Percentiles rank a stretch among this genome's conserved stretches.
phyloP scores from a whole-genome alignment of 139 green algal species.

The Coccomyxa sp. region DNA sequence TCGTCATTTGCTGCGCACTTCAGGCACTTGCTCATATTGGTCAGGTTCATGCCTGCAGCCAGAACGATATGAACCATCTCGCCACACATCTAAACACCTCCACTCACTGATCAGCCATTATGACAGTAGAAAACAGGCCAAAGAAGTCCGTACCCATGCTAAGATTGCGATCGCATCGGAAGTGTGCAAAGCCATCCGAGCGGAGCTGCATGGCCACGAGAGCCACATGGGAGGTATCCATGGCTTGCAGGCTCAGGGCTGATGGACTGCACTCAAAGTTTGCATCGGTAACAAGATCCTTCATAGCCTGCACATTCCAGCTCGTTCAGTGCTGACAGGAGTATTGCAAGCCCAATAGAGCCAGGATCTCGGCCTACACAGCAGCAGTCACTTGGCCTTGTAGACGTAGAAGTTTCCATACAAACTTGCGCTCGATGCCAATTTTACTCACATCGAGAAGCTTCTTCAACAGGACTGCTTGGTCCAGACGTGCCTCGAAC shows the following conservation, averaged over 20 bases:
- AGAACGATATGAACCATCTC: no score
- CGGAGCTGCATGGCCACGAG: slow-evolving; percentile 70
- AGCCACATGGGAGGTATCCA: slow-evolving; percentile 96
- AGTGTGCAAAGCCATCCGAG: slow-evolving; percentile 97
- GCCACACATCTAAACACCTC: not conserved
- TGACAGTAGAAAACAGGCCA: no score
- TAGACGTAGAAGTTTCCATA: no score
- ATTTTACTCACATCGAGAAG: slow-evolving; percentile 69
- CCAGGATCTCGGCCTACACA: no score
- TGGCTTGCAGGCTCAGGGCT: slow-evolving; percentile 91
- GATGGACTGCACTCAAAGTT: slow-evolving; percentile 93
- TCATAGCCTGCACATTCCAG: slow-evolving; percentile 56
- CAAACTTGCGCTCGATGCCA: not conserved
- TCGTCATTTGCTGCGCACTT: slow-evolving; percentile 97
- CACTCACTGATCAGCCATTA: not conserved
- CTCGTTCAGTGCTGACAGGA: no score
- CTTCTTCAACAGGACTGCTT: slow-evolving; percentile 54
- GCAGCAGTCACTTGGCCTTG: no score
- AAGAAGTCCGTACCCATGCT: slow-evolving; percentile 58
- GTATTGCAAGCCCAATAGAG: no score
- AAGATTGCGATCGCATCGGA: slow-evolving; percentile 87
- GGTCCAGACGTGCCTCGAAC: slow-evolving; percentile 69
- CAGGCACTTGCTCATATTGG: slow-evolving; percentile 95
- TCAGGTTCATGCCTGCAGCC: slow-evolving; percentile 72
- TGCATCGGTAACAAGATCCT: slow-evolving; percentile 94